These are phyloP conservation scores for Scopulariopsis brevicaulis DNA, from an alignment of 2,329 filamentous ascomycete species.

Conservation along the genomic window DNA sequence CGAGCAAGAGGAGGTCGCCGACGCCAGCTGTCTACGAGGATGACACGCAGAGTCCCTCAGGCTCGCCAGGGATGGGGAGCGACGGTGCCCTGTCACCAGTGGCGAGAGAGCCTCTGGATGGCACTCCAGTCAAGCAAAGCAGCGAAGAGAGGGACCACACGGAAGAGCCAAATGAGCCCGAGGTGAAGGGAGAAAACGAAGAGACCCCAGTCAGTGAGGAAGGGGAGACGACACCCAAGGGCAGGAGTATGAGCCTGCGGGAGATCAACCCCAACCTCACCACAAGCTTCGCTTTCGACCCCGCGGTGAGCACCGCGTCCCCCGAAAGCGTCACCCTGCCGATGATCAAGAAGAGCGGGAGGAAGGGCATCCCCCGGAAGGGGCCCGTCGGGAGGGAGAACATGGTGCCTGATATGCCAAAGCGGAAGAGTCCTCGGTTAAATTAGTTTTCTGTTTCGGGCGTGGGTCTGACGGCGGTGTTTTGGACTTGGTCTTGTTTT, in stretches of 20 bases:
- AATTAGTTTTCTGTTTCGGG: not conserved
- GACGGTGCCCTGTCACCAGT: slow-evolving; percentile 6
- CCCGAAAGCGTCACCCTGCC: slow-evolving; percentile 30
- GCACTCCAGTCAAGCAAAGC: not conserved
- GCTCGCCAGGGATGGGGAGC: not conserved
- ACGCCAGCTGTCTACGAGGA: not conserved
- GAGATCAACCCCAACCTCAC: slow-evolving; percentile 43
- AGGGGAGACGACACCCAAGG: slow-evolving; percentile 7
- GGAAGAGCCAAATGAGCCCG: not conserved
- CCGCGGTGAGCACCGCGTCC: slow-evolving; percentile 27
- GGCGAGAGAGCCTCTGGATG: not conserved
- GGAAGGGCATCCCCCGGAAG: slow-evolving; percentile 16
- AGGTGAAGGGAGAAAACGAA: slow-evolving; percentile 1
- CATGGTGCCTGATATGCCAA: slow-evolving; percentile 23
- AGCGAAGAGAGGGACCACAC: not conserved
- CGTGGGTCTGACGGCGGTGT: too few species aligned
- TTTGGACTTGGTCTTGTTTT: too few species aligned
- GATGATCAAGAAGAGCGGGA: slow-evolving; percentile 29
- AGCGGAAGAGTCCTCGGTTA: slow-evolving; percentile 44
- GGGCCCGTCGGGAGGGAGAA: slow-evolving; percentile 39
- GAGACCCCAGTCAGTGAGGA: slow-evolving; percentile 10
- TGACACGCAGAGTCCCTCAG: not conserved
- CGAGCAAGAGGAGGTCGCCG: not conserved
- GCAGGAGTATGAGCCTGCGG: slow-evolving; percentile 33
- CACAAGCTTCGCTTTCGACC: slow-evolving; percentile 29